phyloP scores from a whole-genome alignment of 345 rosid genomes.

The Pistacia atlantica region DNA sequence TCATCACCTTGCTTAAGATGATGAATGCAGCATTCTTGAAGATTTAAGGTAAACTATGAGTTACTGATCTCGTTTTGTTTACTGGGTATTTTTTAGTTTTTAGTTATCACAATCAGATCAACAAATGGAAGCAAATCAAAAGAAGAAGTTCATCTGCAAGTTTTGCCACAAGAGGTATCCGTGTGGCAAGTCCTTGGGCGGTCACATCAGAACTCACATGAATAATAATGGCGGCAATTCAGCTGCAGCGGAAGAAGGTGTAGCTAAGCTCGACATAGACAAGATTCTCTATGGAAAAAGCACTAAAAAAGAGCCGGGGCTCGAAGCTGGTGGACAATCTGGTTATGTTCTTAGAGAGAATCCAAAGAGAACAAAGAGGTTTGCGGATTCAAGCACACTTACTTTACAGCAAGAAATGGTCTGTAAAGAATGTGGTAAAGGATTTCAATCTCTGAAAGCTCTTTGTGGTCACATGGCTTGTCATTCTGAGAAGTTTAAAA shows the following conservation, averaged over 20 bases:
- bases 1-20: constrained; percentile 9
- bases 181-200: constrained; percentile 88
- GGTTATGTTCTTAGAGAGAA: constrained; percentile 71
- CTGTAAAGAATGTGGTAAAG: constrained; percentile 89
- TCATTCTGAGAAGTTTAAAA: constrained; percentile 59
- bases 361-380: constrained; percentile 62
- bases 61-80: constrained; percentile 26
- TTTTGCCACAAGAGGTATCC: constrained; percentile 71
- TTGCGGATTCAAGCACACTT: constrained; percentile 46
- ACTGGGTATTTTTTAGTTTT: constrained; percentile 36
- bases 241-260: constrained; percentile 38
- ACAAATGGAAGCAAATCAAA: constrained; percentile 51
- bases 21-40: constrained; percentile 35
- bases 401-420: constrained; percentile 36
- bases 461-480: constrained; percentile 94
- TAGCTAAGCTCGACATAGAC: constrained; percentile 35
- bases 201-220: constrained; percentile 87
- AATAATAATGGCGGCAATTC: constrained; percentile 34
- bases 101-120: constrained; percentile 28
- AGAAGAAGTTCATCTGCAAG: constrained; percentile 68
- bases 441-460: constrained; percentile 80
- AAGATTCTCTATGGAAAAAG: constrained; percentile 25
- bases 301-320: constrained; percentile 24
- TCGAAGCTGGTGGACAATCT: constrained; percentile 54
- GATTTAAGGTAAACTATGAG: constrained; percentile 43